phyloP scores from a whole-genome alignment of 495 filamentous ascomycete genomes.

The Pseudomonodictys pantanalensis region DNA sequence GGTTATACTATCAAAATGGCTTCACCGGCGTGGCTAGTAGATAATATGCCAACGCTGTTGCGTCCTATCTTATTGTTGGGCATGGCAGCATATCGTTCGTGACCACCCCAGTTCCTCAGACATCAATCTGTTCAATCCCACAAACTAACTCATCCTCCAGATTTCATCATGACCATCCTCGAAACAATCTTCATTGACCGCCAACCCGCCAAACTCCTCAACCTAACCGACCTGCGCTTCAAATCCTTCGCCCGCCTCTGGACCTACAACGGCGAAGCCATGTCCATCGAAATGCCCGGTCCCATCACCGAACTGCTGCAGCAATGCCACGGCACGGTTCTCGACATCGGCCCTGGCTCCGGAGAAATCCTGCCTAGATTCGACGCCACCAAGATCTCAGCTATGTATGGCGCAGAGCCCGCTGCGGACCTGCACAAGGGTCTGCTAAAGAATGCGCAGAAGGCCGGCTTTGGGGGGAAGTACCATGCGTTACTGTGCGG shows the following conservation, averaged over 20 bases:
- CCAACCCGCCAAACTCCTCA: constrained; percentile 17
- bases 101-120: not conserved
- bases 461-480: constrained; percentile 36
- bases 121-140: not conserved
- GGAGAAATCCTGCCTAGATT: constrained; percentile 35
- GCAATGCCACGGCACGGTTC: constrained; percentile 30
- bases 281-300: constrained; percentile 34
- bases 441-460: constrained; percentile 31
- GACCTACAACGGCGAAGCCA: constrained; percentile 25
- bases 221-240: constrained; percentile 17
- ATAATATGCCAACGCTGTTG: constrained; percentile 21
- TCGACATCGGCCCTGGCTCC: constrained; percentile 45
- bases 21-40: constrained; percentile 5
- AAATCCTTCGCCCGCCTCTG: constrained; percentile 31
- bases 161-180: constrained; percentile 29
- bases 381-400: constrained; percentile 20
- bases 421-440: constrained; percentile 36
- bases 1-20: not conserved
- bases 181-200: constrained; percentile 19
- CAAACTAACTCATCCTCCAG: constrained; percentile 9
- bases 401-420: constrained; percentile 44
- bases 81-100: constrained; percentile 22
- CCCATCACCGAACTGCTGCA: constrained; percentile 22
- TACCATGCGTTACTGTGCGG: constrained; percentile 41
- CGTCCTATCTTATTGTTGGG: constrained; percentile 19